phyloP scores from a whole-genome alignment of 2,329 filamentous ascomycete species.

The Clathrospora elynae region DNA sequence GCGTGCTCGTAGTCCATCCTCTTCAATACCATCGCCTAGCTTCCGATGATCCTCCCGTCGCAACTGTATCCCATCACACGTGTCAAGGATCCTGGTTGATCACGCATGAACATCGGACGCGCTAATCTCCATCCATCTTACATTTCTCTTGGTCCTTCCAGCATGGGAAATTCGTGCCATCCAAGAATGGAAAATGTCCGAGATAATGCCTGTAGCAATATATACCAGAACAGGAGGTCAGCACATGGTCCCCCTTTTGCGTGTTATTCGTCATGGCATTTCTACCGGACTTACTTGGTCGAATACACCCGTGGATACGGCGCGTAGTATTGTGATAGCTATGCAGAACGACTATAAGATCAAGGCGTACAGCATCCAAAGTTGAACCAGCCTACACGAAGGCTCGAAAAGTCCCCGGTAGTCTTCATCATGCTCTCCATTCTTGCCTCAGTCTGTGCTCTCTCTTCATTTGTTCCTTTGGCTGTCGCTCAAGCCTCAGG shows the following conservation, averaged over 20 bases:
- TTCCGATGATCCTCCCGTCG: conserved; percentile 6
- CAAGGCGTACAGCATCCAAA: not conserved
- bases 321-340: no score
- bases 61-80: conserved; percentile 14
- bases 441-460: conserved; percentile 8
- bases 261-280: conserved; percentile 16
- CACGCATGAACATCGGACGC: conserved; percentile 13
- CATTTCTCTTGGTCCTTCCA: conserved; percentile 18
- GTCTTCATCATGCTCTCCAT: conserved; percentile 20
- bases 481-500: conserved; percentile 40
- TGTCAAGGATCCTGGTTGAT: conserved; percentile 17
- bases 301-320: conserved; percentile 4
- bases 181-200: conserved; percentile 15
- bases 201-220: conserved; percentile 18
- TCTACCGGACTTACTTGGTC: not conserved
- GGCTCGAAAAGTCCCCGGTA: not conserved
- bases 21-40: not conserved
- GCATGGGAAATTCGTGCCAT: no score
- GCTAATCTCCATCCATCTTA: conserved; percentile 14
- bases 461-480: conserved; percentile 13
- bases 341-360: no score
- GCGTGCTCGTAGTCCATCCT: not conserved
- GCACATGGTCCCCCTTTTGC: conserved; percentile 15
- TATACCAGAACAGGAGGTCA: conserved; percentile 10
- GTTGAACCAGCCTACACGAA: not conserved